Evolutionary conservation across 2,329 filamentous ascomycete genomes (phyloP).

Genomic region (Myotisia sp.): DNA sequence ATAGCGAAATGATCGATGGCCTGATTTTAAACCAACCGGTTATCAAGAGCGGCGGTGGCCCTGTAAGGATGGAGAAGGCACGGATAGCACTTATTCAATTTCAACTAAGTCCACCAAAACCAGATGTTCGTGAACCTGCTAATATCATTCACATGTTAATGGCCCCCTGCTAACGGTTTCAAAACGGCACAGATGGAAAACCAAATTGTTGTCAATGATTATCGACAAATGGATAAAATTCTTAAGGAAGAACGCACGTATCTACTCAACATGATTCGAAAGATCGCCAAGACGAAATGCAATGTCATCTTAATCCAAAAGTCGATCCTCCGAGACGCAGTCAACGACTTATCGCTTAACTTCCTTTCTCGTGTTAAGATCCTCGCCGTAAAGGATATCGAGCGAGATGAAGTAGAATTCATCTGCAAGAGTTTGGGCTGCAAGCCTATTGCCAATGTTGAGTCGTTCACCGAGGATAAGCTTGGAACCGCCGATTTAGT

Average conservation of each 20-base stretch:
- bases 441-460: conserved; percentile 96
- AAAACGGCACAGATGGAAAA: conserved; percentile 69
- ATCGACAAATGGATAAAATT: conserved; percentile 99
- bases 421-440: conserved; percentile 98
- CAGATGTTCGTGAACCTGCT: conserved; percentile 52
- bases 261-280: conserved; percentile 97
- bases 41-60: conserved; percentile 84
- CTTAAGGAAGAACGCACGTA: conserved; percentile 98
- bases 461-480: conserved; percentile 98
- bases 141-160: conserved; percentile 10
- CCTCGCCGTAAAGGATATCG: conserved; percentile 89
- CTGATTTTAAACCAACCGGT: conserved; percentile 84
- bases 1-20: conserved; percentile 93
- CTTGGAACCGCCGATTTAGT: conserved; percentile 84
- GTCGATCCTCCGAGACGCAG: conserved; percentile 90
- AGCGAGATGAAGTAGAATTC: conserved; percentile 97
- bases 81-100: conserved; percentile 95
- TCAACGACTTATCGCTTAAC: conserved; percentile 93
- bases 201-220: conserved; percentile 97
- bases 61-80: conserved; percentile 89
- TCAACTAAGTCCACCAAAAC: conserved; percentile 94
- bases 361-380: conserved; percentile 97
- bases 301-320: conserved; percentile 98
- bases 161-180: conserved; percentile 12
- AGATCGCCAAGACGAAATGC: conserved; percentile 99